A percentile compares a stretch with the other conserved stretches of the same genome.
Conservation (phyloP, 2,329 filamentous ascomycete genomes). For the Rhynchosporium graminicola region DNA sequence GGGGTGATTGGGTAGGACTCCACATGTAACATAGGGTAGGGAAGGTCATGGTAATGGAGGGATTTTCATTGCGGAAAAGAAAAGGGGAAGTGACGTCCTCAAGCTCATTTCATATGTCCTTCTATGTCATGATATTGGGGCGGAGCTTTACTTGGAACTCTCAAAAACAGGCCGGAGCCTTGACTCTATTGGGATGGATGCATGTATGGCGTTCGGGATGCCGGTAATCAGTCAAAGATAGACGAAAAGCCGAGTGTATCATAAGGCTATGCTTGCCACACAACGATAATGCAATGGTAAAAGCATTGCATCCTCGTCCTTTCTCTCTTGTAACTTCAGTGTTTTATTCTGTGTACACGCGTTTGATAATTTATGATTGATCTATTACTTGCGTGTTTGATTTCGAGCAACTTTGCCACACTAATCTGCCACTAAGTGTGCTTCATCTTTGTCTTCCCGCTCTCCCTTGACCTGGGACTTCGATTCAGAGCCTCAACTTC, state of each 20-base stretch:
- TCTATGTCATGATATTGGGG: not conserved
- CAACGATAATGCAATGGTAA: not conserved
- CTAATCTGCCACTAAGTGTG: no score
- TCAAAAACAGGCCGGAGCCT: no score
- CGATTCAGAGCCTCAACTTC: no score
- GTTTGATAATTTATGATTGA: no score
- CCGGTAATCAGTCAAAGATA: not conserved
- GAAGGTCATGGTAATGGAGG: not conserved
- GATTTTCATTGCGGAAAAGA: not conserved
- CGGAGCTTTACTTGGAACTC: no score
- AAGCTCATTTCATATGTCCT: not conserved
- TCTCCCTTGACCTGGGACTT: no score
- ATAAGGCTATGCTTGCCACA: not conserved
- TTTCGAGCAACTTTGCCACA: no score
- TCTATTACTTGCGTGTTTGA: no score
- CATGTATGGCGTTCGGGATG: slow-evolving; percentile 2
- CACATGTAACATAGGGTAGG: not conserved
- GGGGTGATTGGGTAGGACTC: not conserved
- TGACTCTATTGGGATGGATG: no score
- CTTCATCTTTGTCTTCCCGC: no score
- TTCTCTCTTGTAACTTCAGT: no score
- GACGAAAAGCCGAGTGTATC: not conserved
- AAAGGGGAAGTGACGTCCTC: not conserved
- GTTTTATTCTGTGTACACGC: no score
- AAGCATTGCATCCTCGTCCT: not conserved